These are phyloP conservation scores for Chlorella sp. DNA, from an alignment of 139 green algal species.

Conservation along the genomic window DNA sequence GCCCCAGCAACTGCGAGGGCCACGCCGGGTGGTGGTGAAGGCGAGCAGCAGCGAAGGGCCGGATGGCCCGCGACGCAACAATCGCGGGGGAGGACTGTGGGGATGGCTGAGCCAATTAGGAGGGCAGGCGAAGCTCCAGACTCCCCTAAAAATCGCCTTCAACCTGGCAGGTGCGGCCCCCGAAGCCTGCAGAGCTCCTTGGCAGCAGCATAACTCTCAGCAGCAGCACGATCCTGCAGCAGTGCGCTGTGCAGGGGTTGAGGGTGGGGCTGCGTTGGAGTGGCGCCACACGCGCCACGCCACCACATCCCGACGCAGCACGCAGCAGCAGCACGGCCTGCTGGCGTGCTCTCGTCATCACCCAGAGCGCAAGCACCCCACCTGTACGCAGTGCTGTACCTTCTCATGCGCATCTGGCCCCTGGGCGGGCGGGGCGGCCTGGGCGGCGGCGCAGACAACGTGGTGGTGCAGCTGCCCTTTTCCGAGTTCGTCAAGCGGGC, in stretches of 20 bases:
- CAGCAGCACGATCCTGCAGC: too few relatives aligned
- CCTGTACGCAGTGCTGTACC: background rate
- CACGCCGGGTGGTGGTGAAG: too few relatives aligned
- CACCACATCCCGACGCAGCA: background rate
- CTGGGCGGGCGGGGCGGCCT: background rate
- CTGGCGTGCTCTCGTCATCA: background rate
- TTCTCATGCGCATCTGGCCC: background rate
- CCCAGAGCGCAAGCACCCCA: background rate
- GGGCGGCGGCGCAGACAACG: slow-evolving; percentile 3
- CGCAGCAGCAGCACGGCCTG: background rate
- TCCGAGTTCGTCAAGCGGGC: slow-evolving; percentile 69
- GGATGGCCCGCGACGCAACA: too few relatives aligned
- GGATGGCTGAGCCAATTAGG: background rate
- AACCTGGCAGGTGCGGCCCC: background rate
- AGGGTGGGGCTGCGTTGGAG: background rate
- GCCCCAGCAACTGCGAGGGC: too few relatives aligned
- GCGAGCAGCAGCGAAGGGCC: too few relatives aligned
- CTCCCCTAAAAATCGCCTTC: background rate
- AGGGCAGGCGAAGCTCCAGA: background rate
- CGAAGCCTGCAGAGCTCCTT: too few relatives aligned
- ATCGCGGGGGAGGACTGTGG: too few relatives aligned
- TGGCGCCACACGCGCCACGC: too few relatives aligned
- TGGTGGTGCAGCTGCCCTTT: slow-evolving; percentile 45
- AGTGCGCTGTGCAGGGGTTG: background rate
- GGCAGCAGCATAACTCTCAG: too few relatives aligned